Evolutionary conservation across 2,329 filamentous ascomycete genomes (phyloP), one percentile per base, ranked within the genome.

Genomic region (Pleomassaria siparia): DNA sequence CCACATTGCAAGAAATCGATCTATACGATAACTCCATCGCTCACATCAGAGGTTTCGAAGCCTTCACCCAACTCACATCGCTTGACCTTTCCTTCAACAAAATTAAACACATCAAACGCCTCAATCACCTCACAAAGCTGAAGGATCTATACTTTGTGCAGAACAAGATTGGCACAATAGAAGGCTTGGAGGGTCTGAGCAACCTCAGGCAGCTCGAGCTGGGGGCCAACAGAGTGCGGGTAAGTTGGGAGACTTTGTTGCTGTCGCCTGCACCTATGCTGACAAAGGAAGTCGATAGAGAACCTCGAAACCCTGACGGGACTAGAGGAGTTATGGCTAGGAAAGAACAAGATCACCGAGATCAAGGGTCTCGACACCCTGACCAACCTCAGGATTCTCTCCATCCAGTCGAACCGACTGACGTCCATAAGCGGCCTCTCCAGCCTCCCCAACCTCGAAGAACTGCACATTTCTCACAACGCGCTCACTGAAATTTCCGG

Each of bases 1-100:
- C 75, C 2, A 89, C 84, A 1, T 76, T 99, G 32, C 75, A 83
- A 62, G 94, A 99, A 50, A 81, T 99, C 42, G 94, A 99, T 63
- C 81, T 99, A 50, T 99, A 99, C 76, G 94, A 99, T 74, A 99
- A 99, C 72, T 80, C 95, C 15, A 91, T 99, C 60, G 83, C 85
- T 10, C 91, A 95, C 71, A 84, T 96, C 71, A 85, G 86, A 56
- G 89, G 89, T 24, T 80, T 99, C 37, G 91, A 96, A 44, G 78
- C 83, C 37, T 82, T 96, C 47, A 83, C 80, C 11, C 80, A 88
- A 51, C 81, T 99, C 44, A 89, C 82, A 5, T 87, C 77, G 47
- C 82, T 99, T 45, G 94, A 99, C 69, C 79, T 99, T 43, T 95
- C 89, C 71, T 99, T 96, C 82, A 99, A 99, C 78, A 97, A 97